Evolutionary conservation across 257 asterid genomes (phyloP).

Genomic region (Solanum arcanum): DNA sequence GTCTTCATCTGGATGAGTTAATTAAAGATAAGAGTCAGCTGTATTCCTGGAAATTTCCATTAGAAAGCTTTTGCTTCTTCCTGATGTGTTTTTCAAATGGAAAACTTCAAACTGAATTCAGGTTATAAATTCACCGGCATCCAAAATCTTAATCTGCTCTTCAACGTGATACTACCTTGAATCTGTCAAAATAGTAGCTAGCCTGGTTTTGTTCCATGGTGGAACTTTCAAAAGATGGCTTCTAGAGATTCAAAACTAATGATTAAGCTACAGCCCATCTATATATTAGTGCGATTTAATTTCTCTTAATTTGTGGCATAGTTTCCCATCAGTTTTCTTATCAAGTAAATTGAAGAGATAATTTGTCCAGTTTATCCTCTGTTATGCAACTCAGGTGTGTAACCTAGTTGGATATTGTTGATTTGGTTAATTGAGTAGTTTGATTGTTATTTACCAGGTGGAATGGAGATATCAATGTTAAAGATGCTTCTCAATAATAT

Average conservation of each 20-base stretch:
- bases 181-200: background rate
- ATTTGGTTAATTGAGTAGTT: constrained; percentile 1
- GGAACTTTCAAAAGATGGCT: background rate
- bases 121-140: background rate
- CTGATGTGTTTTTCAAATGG: background rate
- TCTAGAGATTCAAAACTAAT: background rate
- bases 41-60: background rate
- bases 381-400: background rate
- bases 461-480: constrained; percentile 64
- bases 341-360: background rate
- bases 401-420: background rate
- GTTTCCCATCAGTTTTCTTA: background rate
- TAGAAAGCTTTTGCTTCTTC: background rate
- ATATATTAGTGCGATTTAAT: background rate
- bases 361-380: background rate
- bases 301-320: background rate
- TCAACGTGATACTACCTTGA: background rate
- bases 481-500: constrained; percentile 59
- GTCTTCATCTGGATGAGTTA: background rate
- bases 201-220: background rate
- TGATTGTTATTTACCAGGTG: constrained; percentile 27
- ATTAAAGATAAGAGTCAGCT: background rate
- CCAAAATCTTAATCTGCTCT: background rate
- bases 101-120: background rate
- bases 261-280: background rate